Conservation (phyloP, 345 rosid genomes). For the Syzygium aqueum region DNA sequence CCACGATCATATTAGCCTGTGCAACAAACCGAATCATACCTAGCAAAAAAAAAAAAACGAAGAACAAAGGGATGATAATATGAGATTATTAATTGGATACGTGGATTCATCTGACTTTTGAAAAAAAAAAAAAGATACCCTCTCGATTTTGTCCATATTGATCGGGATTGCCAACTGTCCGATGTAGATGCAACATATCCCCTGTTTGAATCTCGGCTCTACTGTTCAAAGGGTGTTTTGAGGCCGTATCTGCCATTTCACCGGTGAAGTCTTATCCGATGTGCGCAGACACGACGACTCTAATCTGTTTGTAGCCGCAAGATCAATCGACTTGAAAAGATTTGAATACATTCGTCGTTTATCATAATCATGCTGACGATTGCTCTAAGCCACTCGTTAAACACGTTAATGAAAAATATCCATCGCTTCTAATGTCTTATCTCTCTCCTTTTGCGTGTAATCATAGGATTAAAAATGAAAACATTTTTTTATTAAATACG, state of each 20-base stretch:
- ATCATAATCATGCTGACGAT: background rate
- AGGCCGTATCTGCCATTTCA: background rate
- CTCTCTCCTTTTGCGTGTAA: background rate
- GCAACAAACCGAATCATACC: background rate
- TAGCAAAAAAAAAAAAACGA: background rate
- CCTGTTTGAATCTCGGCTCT: background rate
- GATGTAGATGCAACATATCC: background rate
- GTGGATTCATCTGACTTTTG: background rate
- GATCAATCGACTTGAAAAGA: background rate
- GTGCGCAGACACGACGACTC: accelerated
- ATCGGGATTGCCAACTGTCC: background rate
- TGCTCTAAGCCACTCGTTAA: background rate
- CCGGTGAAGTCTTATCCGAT: background rate
- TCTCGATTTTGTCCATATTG: background rate
- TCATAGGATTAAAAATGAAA: background rate
- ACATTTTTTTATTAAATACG: background rate
- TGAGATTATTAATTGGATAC: background rate
- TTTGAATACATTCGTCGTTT: accelerated
- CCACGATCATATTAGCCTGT: background rate
- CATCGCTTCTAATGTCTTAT: background rate
- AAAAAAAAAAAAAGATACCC: background rate
- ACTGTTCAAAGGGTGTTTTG: background rate
- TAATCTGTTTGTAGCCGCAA: background rate
- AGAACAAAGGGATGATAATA: background rate
- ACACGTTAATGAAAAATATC: background rate